These are phyloP conservation scores for Trichocladium uniseriatum DNA, from an alignment of 495 filamentous ascomycete species.

Conservation along the genomic window DNA sequence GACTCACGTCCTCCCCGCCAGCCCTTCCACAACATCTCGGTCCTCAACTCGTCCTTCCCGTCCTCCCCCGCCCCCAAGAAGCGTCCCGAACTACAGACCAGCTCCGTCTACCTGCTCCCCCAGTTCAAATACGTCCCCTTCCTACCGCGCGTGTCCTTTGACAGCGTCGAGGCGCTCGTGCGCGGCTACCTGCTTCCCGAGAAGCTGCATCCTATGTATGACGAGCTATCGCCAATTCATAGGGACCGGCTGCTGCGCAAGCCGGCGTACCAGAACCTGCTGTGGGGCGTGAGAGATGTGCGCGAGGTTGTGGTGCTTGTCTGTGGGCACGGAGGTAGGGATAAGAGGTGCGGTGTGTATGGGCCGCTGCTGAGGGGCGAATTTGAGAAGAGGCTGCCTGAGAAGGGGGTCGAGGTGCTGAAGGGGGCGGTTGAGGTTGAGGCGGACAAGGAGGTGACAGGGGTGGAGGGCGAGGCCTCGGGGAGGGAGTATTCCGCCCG, in stretches of 20 bases:
- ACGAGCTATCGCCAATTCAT: conserved; percentile 43
- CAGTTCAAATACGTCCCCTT: conserved; percentile 67
- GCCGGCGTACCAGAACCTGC: conserved; percentile 31
- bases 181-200: conserved; percentile 51
- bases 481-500: conserved; percentile 31
- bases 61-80: conserved; percentile 27
- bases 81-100: conserved; percentile 35
- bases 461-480: conserved; percentile 11
- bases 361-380: conserved; percentile 61
- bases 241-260: conserved; percentile 34
- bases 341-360: conserved; percentile 69
- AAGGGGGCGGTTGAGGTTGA: conserved; percentile 28
- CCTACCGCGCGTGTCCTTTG: conserved; percentile 48
- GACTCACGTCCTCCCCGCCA: conserved; percentile 25
- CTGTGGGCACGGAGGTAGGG: conserved; percentile 74
- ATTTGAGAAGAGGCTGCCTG: conserved; percentile 46
- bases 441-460: conserved; percentile 13
- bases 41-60: conserved; percentile 61
- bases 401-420: conserved; percentile 28
- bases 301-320: conserved; percentile 65
- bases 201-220: conserved; percentile 49
- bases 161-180: conserved; percentile 44
- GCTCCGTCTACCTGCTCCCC: conserved; percentile 65
- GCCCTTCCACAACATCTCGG: conserved; percentile 71
- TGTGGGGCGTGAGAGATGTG: conserved; percentile 48